Evolutionary conservation across 768 basidiomycete species (phyloP), one percentile per base, ranked within the genome.

Genomic region (Chiua virens): DNA sequence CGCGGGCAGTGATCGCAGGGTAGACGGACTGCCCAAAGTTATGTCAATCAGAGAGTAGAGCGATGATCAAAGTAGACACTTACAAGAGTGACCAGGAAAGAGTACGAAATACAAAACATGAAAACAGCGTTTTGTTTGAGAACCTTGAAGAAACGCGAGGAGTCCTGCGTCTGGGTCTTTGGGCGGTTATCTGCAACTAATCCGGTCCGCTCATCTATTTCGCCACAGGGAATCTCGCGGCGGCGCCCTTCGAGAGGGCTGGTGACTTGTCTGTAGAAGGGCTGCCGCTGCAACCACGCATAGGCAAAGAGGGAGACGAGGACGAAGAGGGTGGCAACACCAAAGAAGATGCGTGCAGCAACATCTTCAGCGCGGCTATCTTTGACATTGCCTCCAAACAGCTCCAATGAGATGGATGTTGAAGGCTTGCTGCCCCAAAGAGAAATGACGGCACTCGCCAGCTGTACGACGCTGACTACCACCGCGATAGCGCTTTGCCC

Each of bases 401-500:
- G 7, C 15, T 13, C 21, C 23, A 36, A 5, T 2, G 15, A 22
- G 8, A 15, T 34, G 13, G 21, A 30, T n/a, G 30, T 11, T 10
- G 52, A 64, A 54, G 77, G 64, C 34, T 27, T 27, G 27, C 69
- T 67, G 10, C 73, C 72, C 71, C 73, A 76, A 15, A 86, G 69
- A 11, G 85, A 85, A 4, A 77, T 70, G 2, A 73, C 64, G 7
- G 86, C 78, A 52, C 87, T 82, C 32, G 86, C 55, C 8, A 91
- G 77, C 62, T 92, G 89, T 0, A 89, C 83, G 1, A 75, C 71
- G 45, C 88, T 89, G 49, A 93, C 83, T 3, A 81, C 82, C 10
- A 93, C 87, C 0, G 86, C 91, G 3, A 92, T 83, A 2, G 86
- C 87, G 1, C 86, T 90, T 68, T 92, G 88, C 7, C 89, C 90